A percentile compares a stretch with the other conserved stretches of the same genome.
Evolutionary conservation across 352 stramenopile genomes (phyloP).

Genomic region (Plasmopara muralis): DNA sequence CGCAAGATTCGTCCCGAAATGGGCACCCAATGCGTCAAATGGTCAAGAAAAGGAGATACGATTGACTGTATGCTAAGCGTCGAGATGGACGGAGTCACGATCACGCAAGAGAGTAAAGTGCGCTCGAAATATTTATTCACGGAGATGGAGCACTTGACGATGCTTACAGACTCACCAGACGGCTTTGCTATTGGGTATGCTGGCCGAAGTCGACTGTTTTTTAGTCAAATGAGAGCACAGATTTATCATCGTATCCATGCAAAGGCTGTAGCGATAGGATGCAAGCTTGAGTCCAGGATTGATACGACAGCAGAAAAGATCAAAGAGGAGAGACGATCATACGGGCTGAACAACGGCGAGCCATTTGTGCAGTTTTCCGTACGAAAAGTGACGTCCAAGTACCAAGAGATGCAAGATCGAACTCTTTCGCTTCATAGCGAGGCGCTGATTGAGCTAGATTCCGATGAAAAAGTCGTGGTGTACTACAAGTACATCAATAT

Average conservation of each 20-base stretch:
- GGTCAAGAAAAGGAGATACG: conserved; percentile 36
- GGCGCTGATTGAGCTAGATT: conserved; percentile 59
- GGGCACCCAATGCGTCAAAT: conserved; percentile 61
- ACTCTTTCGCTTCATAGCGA: conserved; percentile 67
- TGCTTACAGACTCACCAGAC: conserved; percentile 44
- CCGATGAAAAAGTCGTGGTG: conserved; percentile 40
- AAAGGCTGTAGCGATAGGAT: conserved; percentile 52
- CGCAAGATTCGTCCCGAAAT: conserved; percentile 24
- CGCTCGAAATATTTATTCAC: conserved; percentile 77
- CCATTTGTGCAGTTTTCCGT: conserved; percentile 69
- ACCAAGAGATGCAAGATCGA: conserved; percentile 37
- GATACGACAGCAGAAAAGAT: conserved; percentile 37
- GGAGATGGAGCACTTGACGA: conserved; percentile 70
- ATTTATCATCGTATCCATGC: conserved; percentile 52
- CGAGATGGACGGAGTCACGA: conserved; percentile 48
- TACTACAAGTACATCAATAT: conserved; percentile 62
- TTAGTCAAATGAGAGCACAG: conserved; percentile 45
- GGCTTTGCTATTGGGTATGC: conserved; percentile 64
- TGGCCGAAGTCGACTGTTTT: conserved; percentile 64
- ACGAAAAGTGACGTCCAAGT: conserved; percentile 63
- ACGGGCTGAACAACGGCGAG: conserved; percentile 40
- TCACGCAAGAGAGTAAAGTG: conserved; percentile 28
- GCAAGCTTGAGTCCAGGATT: conserved; percentile 33
- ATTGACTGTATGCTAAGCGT: conserved; percentile 53
- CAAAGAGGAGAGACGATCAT: conserved; percentile 37